Evolutionary conservation across 169 alveolate genomes (phyloP), one percentile per base, ranked within the genome.

Genomic region (Plasmodium yoelii): DNA sequence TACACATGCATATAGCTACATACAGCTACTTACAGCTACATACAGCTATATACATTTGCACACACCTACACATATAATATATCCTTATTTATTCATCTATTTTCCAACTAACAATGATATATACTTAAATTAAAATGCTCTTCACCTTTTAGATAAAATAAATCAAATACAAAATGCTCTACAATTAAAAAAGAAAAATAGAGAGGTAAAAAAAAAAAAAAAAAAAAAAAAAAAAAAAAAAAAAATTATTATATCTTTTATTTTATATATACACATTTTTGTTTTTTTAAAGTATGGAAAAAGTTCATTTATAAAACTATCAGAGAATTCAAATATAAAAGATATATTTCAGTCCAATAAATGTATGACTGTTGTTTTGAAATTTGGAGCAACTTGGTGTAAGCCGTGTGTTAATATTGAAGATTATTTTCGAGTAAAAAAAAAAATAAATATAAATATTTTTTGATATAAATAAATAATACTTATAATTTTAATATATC

Each of bases 351-450:
- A n/a, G 18, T 80, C 72, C 10, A 80, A 65, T 13, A 10, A 80
- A 67, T 55, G 44, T 12, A n/a, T 56, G 2, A 65, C 90, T 18
- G 49, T 60, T n/a, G 90, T 80, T 28, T 24, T 64, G 18, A 80
- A 80, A 59, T 80, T 80, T 49, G 82, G 90, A n/a, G 70, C 72
- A 12, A 55, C 49, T n/a, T 67, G 90, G 80, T 80, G 90, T 71
- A 80, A 80, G 19, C 90, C 90, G 4, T 80, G 90, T 80, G 56
- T n/a, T 46, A 34, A 15, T 18, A 65, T 80, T 47, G 53, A 46
- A 8, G 73, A 60, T 42, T 80, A 65, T 67, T 80, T 80, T 65
- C 65, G 68, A 71, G 90, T 80, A 55, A 10, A 15, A 15, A 28
- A n/a, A n/a, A 46, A 60, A 71, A 53, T 53, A 44, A 80, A 46